These are phyloP conservation scores for Epichloe gansuensis DNA, from an alignment of 2,329 filamentous ascomycete genomes.

Conservation along the genomic window DNA sequence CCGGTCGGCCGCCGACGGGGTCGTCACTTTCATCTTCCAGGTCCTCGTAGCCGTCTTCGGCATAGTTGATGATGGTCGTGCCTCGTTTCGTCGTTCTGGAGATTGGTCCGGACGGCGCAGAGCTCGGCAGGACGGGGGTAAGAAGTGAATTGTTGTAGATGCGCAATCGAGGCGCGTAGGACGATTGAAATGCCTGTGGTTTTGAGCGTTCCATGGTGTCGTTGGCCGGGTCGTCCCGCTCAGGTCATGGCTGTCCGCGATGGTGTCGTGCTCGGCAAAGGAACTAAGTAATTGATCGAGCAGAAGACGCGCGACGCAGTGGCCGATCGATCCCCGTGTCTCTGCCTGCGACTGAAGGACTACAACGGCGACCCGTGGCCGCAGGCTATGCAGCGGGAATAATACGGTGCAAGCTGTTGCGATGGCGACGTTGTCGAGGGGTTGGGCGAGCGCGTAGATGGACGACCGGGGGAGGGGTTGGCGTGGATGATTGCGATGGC, in stretches of 20 bases:
- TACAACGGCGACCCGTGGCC: neutral
- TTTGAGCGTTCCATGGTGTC: slow-evolving; percentile 37
- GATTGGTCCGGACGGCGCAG: slow-evolving; percentile 47
- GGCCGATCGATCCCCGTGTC: neutral
- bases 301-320: neutral
- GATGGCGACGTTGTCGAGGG: neutral
- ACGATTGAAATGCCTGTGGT: slow-evolving; percentile 81
- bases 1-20: slow-evolving; percentile 68
- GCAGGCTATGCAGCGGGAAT: neutral
- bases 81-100: slow-evolving; percentile 92
- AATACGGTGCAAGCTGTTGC: no score
- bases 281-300: neutral
- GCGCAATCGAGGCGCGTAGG: slow-evolving; percentile 82
- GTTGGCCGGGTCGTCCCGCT: slow-evolving; percentile 10
- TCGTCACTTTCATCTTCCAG: slow-evolving; percentile 62
- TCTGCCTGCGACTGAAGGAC: neutral
- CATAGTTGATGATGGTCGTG: slow-evolving; percentile 94
- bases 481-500: neutral
- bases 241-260: slow-evolving; percentile 19
- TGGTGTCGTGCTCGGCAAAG: neutral
- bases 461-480: neutral
- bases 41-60: slow-evolving; percentile 89
- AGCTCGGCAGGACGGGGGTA: slow-evolving; percentile 65
- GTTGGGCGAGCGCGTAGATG: neutral
- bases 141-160: slow-evolving; percentile 86